phyloP scores from a whole-genome alignment of 2,329 filamentous ascomycete species.

The Diplodia corticola region DNA sequence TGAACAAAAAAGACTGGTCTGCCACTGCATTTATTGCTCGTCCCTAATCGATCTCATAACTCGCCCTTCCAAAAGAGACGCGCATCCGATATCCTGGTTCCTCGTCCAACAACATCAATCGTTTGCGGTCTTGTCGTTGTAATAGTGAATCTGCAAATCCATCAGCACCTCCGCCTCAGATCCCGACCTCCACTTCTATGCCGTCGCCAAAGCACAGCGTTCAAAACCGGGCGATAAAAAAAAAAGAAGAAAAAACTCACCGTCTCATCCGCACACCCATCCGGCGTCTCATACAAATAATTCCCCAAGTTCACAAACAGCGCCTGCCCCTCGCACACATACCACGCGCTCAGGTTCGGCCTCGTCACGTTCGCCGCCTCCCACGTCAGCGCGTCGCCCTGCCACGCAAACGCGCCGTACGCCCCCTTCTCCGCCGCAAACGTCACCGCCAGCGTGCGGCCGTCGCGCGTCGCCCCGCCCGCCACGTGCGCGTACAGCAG shows the following conservation, averaged over 20 bases:
- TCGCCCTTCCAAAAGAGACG: no score
- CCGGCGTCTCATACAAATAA: slow-evolving; percentile 59
- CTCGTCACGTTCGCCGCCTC: slow-evolving; percentile 49
- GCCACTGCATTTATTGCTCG: no score
- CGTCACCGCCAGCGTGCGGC: slow-evolving; percentile 48
- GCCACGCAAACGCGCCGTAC: slow-evolving; percentile 59
- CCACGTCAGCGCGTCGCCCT: slow-evolving; percentile 62
- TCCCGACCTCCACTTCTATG: background rate
- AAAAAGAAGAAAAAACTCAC: background rate
- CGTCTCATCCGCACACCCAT: slow-evolving; percentile 60
- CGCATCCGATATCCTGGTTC: no score
- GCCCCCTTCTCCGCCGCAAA: slow-evolving; percentile 55
- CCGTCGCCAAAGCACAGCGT: background rate
- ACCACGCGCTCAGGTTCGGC: slow-evolving; percentile 60
- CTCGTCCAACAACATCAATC: background rate
- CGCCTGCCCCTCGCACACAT: slow-evolving; percentile 55
- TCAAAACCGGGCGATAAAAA: background rate
- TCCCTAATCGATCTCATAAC: no score
- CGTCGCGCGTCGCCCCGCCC: slow-evolving; percentile 33
- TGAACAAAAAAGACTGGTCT: no score
- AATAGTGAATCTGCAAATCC: slow-evolving; percentile 36
- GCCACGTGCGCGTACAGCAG: slow-evolving; percentile 37
- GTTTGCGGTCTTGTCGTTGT: slow-evolving; percentile 40
- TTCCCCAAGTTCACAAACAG: slow-evolving; percentile 62
- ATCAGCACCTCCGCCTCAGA: background rate